Evolutionary conservation across 331 rosid species (phyloP).

Genomic region (Phaseolus coccineus): DNA sequence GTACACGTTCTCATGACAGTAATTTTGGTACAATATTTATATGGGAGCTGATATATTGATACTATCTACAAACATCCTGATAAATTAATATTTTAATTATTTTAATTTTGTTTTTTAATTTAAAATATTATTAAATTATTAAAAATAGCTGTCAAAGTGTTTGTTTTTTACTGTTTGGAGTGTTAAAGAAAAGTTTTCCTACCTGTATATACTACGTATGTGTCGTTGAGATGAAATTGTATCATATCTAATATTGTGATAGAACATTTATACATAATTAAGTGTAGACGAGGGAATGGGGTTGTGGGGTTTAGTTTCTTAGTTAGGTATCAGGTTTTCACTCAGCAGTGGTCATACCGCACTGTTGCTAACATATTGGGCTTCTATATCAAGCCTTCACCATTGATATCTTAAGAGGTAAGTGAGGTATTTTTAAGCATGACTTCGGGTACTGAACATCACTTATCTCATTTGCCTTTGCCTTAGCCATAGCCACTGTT

Average conservation of each 20-base stretch:
- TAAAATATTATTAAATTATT: too few relatives aligned
- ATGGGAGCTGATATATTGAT: too few relatives aligned
- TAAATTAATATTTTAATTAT: too few relatives aligned
- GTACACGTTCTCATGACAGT: slow-evolving; percentile 5
- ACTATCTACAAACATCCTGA: too few relatives aligned
- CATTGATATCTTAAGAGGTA: not conserved
- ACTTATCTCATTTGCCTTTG: not conserved
- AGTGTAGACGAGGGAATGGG: not conserved
- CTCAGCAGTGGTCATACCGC: slow-evolving; percentile 24
- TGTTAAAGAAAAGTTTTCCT: not conserved
- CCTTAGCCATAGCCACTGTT: not conserved
- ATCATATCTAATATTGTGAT: not conserved
- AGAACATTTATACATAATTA: not conserved
- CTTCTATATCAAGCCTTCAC: not conserved
- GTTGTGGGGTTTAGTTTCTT: not conserved
- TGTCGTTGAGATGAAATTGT: not conserved
- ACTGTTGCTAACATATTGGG: not conserved
- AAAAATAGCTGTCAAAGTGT: too few relatives aligned
- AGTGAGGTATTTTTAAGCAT: not conserved
- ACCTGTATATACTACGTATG: not conserved
- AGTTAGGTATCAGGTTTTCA: slow-evolving; percentile 19
- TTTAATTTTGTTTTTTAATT: too few relatives aligned
- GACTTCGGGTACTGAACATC: not conserved
- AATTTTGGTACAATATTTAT: not conserved
- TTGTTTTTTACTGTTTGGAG: too few relatives aligned